Base-by-base conservation (phyloP, 164 flowering plant genomes). In the Malania oleifera region DNA sequence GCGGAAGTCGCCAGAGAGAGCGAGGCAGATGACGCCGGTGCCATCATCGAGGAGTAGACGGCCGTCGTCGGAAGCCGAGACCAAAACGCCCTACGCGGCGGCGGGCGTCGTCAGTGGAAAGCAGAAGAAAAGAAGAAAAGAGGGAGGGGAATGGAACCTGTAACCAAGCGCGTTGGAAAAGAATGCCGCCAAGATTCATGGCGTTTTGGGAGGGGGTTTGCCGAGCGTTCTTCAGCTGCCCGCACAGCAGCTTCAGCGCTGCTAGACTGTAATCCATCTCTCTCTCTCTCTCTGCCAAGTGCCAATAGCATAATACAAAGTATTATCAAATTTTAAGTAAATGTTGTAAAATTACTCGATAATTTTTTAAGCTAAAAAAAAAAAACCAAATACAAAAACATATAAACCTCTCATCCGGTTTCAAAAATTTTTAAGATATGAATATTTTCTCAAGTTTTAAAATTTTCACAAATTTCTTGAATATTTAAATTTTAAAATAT, bases 151-250 rank as follows among this genome's bases (percentile, higher is more conserved):
- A 44, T n/a, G 15, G 29, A 19, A 79, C 87, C 89, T 89, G 95
- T 44, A 91, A 52, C 98, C 98, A 91, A 41, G 84, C 96, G 60
- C 95, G 86, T 69, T 91, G 98, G 78, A 91, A 91, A 71, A 91
- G 86, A 38, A 87, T 75, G 70, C 81, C 81, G 60, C 74, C 75
- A 57, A 83, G 72, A 29, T 79, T 71, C 72, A 78, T 41, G 63
- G 80, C 71, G 52, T 82, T 69, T 19, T 77, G 74, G 0, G 84
- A 65, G 24, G 81, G 25, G 17, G 81, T 67, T 37, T 69, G 74
- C 8, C 49, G 50, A 9, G 85, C 89, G 37, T 76, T 37, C 53
- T 72, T 78, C 46, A 92, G 79, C 57, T 89, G 92, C 22, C 47
- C 63, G 65, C 85, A 73, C 57, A 80, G 53, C 18, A 92, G 71